Evolutionary conservation across 2,329 filamentous ascomycete species (phyloP), one percentile per base, ranked within the genome.

Genomic region (Paraconiothyrium sp.): DNA sequence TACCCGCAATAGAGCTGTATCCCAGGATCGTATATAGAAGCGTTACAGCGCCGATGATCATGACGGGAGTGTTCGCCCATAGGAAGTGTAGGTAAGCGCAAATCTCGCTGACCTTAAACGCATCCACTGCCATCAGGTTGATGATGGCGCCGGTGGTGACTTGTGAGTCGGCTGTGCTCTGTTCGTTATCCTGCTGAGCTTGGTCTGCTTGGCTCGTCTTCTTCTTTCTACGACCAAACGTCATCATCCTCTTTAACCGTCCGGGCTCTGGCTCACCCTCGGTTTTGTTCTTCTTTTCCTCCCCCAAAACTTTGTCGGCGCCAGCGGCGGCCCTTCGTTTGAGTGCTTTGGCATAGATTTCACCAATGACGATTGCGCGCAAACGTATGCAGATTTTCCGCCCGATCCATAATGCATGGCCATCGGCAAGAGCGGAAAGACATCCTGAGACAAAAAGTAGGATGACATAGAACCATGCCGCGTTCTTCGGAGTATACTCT

Each of bases 111-210:
- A 99, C 93, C 81, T 99, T 99, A 88, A 98, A 98, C 51, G 94
- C 97, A 82, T 99, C 96, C 44, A 99, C 96, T 11, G 95, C 96
- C 95, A 99, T 99, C 67, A 99, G 84, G 78, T 98, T 99, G 83
- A 99, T 99, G 73, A 99, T 97, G n/a, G 95, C 97, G 65, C 96
- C 95, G 54, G 96, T 86, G 63, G 95, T 97, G 43, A 93, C 94
- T 80, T 97, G 93, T 60, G 90, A 86, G 64, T 93, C 90, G 16
- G 77, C 76, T 14, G 71, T 69, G 0, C 72, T 64, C 52, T 73
- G 71, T 30, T 72, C 63, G 24, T 74, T 64, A 2, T 76, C 68
- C 10, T 68, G 49, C 51, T 78, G 74, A 35, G 50, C 50, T 43
- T 43, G 11, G 16, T 80, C 72, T 59, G 83, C 82, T 60, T 84